phyloP scores from a whole-genome alignment of 2,329 filamentous ascomycete genomes.

The Sporothrix globosa region DNA sequence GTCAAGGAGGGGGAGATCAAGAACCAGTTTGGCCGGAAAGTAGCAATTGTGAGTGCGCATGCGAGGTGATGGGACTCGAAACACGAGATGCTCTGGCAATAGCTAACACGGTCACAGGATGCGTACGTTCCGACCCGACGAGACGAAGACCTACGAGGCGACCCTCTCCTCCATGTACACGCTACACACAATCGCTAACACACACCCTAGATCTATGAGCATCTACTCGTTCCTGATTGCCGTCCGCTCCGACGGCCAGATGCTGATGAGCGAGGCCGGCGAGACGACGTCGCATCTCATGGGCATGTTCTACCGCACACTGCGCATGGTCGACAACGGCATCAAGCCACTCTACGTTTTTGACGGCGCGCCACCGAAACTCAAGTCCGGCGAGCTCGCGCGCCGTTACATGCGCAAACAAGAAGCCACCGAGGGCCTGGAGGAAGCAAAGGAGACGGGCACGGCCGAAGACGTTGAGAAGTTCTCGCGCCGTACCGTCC shows the following conservation, averaged over 20 bases:
- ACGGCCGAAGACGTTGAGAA: constrained; percentile 98
- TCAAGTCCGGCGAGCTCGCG: constrained; percentile 95
- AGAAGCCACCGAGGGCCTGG: constrained; percentile 84
- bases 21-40: constrained; percentile 97
- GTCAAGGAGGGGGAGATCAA: constrained; percentile 98
- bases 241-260: constrained; percentile 93
- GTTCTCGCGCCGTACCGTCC: constrained; percentile 88
- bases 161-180: neutral
- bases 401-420: constrained; percentile 95
- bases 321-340: constrained; percentile 97
- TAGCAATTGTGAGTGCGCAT: constrained; percentile 78
- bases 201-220: constrained; percentile 84
- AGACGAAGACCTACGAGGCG: no score
- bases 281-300: constrained; percentile 98
- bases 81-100: neutral
- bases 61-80: no score
- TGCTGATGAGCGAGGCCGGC: constrained; percentile 91
- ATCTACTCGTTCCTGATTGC: constrained; percentile 99
- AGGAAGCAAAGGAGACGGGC: constrained; percentile 95
- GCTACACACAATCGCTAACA: constrained; percentile 39
- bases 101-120: constrained; percentile 31
- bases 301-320: constrained; percentile 99
- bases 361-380: constrained; percentile 92
- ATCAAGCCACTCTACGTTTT: constrained; percentile 99
- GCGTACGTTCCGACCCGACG: constrained; percentile 31